Percentiles rank a stretch among this genome's conserved stretches.
These are phyloP conservation scores for Lizonia empirigonia DNA, from an alignment of 2,329 filamentous ascomycete species.

Conservation along the genomic window DNA sequence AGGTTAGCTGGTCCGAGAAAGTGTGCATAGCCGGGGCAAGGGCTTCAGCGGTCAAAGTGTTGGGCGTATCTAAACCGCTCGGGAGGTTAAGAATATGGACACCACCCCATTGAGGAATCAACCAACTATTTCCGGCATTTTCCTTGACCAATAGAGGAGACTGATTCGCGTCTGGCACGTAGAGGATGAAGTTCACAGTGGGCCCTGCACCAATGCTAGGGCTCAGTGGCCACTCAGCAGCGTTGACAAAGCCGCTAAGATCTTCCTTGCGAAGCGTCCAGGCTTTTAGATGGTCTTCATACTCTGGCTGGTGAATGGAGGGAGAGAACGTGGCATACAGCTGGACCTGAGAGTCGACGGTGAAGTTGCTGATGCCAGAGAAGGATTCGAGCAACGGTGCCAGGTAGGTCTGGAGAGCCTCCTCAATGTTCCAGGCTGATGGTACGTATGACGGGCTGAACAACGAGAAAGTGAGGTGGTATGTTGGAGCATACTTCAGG, in stretches of 20 bases:
- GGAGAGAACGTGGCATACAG: conserved; percentile 77
- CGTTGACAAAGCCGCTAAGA: conserved; percentile 93
- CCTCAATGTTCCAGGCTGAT: conserved; percentile 89
- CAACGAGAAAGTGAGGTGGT: conserved; percentile 93
- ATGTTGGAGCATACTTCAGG: conserved; percentile 89
- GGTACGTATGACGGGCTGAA: conserved; percentile 81
- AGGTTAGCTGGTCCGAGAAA: conserved; percentile 88
- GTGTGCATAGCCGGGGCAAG: conserved; percentile 83
- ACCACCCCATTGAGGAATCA: conserved; percentile 95
- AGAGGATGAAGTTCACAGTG: conserved; percentile 95
- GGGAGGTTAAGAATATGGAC: conserved; percentile 71
- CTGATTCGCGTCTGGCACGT: conserved; percentile 73
- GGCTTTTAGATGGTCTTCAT: conserved; percentile 60
- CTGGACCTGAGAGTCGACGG: conserved; percentile 94
- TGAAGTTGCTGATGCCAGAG: conserved; percentile 88
- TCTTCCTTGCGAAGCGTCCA: conserved; percentile 81
- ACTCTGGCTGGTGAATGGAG: conserved; percentile 63
- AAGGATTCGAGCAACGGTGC: conserved; percentile 80
- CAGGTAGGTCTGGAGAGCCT: conserved; percentile 80
- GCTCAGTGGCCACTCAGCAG: conserved; percentile 94
- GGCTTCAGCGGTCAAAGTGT: conserved; percentile 65
- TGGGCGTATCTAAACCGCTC: conserved; percentile 37
- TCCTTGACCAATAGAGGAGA: conserved; percentile 66
- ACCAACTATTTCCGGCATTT: conserved; percentile 75
- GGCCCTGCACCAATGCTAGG: conserved; percentile 92